These are phyloP conservation scores for Saitoella complicata DNA, from an alignment of 805 yeast genomes.

Conservation along the genomic window DNA sequence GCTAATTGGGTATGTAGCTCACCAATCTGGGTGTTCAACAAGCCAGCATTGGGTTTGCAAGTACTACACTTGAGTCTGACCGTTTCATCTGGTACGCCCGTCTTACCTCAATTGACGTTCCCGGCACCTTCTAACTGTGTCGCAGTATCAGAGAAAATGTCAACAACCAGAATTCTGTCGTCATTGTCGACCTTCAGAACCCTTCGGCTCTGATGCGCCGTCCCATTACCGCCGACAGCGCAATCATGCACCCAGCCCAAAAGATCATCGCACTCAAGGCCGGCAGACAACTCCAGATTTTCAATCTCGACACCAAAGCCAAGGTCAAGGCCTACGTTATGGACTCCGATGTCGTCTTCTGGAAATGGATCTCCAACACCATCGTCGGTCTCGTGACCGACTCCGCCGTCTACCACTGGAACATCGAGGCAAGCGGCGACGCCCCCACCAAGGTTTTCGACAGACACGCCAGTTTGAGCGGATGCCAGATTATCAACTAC, in stretches of 20 bases:
- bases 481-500: constrained; percentile 80
- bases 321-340: constrained; percentile 75
- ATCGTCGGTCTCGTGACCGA: constrained; percentile 75
- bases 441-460: constrained; percentile 73
- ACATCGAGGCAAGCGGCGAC: constrained; percentile 57
- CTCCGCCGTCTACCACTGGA: constrained; percentile 60
- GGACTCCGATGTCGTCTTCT: constrained; percentile 77
- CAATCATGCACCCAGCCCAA: constrained; percentile 86
- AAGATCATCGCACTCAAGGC: constrained; percentile 87
- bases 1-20: constrained; percentile 37
- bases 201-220: constrained; percentile 71
- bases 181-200: constrained; percentile 71
- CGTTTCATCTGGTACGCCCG: constrained; percentile 57
- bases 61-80: constrained; percentile 90
- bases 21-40: constrained; percentile 74
- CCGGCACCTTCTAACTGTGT: constrained; percentile 1
- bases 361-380: constrained; percentile 78
- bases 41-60: constrained; percentile 71
- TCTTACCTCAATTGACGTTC: constrained; percentile 25
- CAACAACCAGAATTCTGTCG: constrained; percentile 63
- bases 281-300: constrained; percentile 88
- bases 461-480: constrained; percentile 59
- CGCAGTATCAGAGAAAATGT: constrained; percentile 28
- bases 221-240: constrained; percentile 93
- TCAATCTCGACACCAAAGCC: constrained; percentile 73